Evolutionary conservation across 805 yeast species (phyloP).

Genomic region (Priceomyces medius): DNA sequence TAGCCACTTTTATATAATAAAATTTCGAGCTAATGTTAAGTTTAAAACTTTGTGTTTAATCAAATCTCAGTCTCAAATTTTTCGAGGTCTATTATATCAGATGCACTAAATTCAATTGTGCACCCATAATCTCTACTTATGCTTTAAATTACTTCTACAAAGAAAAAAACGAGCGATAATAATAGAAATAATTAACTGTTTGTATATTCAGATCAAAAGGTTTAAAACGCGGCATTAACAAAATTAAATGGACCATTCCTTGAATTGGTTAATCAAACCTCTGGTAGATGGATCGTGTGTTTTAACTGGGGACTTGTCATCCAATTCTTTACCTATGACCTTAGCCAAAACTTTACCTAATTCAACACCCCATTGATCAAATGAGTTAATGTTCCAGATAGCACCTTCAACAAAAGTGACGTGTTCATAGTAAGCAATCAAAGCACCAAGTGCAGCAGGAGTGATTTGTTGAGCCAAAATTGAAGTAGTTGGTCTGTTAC

Average conservation of each 20-base stretch:
- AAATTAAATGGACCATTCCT: slow-evolving; percentile 58
- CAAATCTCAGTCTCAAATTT: background rate
- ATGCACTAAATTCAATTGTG: slow-evolving; percentile 1
- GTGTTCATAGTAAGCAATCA: slow-evolving; percentile 97
- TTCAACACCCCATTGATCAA: slow-evolving; percentile 99
- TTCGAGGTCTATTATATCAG: background rate
- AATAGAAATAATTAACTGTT: too few relatives aligned
- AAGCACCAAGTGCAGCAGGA: slow-evolving; percentile 93
- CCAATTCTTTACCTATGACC: slow-evolving; percentile 88
- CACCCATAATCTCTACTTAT: too few relatives aligned
- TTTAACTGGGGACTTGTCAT: slow-evolving; percentile 50
- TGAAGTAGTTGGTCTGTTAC: slow-evolving; percentile 98
- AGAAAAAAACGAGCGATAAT: too few relatives aligned
- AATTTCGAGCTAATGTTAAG: background rate
- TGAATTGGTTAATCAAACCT: slow-evolving; percentile 92
- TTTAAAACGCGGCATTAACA: too few relatives aligned
- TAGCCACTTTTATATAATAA: too few relatives aligned
- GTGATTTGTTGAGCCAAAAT: slow-evolving; percentile 94
- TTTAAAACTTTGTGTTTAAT: background rate
- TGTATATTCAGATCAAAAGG: too few relatives aligned
- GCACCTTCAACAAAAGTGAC: slow-evolving; percentile 98
- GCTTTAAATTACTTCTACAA: too few relatives aligned
- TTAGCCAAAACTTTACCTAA: slow-evolving; percentile 97
- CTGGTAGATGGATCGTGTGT: slow-evolving; percentile 90
- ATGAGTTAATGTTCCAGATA: slow-evolving; percentile 98